Percentiles rank a stretch among this genome's conserved stretches.
phyloP scores from a whole-genome alignment of 495 filamentous ascomycete genomes.

The Recurvomyces mirabilis region DNA sequence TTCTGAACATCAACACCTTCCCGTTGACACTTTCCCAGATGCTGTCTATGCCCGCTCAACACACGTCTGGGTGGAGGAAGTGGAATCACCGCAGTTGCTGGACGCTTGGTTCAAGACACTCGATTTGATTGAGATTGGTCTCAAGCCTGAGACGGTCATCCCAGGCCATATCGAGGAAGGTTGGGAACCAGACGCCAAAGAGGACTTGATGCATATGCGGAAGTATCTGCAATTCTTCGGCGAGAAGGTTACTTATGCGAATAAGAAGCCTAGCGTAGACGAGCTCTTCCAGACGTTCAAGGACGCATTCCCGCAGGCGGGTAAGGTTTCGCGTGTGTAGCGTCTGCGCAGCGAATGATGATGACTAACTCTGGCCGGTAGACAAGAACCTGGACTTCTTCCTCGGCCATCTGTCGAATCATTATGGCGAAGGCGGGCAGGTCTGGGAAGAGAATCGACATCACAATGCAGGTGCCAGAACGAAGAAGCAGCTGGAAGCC shows the following conservation, averaged over 20 bases:
- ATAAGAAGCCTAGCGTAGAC: conserved; percentile 18
- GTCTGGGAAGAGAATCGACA: conserved; percentile 11
- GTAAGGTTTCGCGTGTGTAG: neutral
- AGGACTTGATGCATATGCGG: conserved; percentile 23
- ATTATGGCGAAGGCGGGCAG: conserved; percentile 6
- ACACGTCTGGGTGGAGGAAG: conserved; percentile 27
- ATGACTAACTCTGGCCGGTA: neutral
- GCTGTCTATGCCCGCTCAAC: conserved; percentile 7
- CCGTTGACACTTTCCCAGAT: too few species aligned
- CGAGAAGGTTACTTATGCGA: conserved; percentile 23
- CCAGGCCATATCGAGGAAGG: conserved; percentile 26
- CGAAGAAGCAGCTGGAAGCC: conserved; percentile 11
- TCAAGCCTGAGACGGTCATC: conserved; percentile 22
- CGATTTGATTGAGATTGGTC: conserved; percentile 15
- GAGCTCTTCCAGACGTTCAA: conserved; percentile 28
- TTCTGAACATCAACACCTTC: too few species aligned
- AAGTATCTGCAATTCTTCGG: conserved; percentile 21
- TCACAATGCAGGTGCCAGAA: conserved; percentile 9
- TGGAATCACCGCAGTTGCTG: conserved; percentile 25
- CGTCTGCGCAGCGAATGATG: neutral
- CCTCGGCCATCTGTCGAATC: conserved; percentile 12
- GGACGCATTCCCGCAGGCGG: conserved; percentile 21
- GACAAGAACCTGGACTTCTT: conserved; percentile 14
- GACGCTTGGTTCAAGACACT: conserved; percentile 24
- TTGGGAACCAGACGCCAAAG: conserved; percentile 24